Conservation (phyloP, 2,329 filamentous ascomycete species). For the Beauveria rudraprayagi region DNA sequence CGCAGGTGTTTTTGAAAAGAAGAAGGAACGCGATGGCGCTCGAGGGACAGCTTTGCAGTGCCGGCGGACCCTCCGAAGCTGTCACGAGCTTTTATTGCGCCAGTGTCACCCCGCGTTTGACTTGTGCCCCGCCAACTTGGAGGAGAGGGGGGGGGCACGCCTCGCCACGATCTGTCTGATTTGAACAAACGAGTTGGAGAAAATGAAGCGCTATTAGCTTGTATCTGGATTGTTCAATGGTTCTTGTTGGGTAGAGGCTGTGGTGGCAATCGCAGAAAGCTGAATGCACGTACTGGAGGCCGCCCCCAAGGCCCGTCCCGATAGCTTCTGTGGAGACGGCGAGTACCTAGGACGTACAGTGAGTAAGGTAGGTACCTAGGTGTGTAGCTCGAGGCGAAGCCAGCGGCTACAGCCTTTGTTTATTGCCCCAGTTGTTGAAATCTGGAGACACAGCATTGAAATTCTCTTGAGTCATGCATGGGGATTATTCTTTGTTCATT, state of each 20-base stretch:
- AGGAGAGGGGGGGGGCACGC: neutral
- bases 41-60: neutral
- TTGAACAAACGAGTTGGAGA: neutral
- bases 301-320: neutral
- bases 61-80: neutral
- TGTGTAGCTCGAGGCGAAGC: neutral
- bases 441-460: no score
- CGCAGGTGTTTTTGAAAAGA: neutral
- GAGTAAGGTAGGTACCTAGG: no score
- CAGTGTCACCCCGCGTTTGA: conserved; percentile 2
- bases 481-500: no score
- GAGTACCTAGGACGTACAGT: neutral
- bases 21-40: neutral
- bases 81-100: neutral
- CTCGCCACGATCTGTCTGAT: neutral
- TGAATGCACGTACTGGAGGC: neutral
- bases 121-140: conserved; percentile 3
- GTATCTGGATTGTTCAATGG: neutral
- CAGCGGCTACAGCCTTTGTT: no score
- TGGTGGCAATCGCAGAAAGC: neutral
- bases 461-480: no score
- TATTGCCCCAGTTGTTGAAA: no score
- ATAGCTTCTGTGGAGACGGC: neutral
- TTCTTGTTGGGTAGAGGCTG: no score
- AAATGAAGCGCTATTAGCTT: neutral